Conservation (phyloP, 495 filamentous ascomycete genomes). For the Penicillium malachiteum region DNA sequence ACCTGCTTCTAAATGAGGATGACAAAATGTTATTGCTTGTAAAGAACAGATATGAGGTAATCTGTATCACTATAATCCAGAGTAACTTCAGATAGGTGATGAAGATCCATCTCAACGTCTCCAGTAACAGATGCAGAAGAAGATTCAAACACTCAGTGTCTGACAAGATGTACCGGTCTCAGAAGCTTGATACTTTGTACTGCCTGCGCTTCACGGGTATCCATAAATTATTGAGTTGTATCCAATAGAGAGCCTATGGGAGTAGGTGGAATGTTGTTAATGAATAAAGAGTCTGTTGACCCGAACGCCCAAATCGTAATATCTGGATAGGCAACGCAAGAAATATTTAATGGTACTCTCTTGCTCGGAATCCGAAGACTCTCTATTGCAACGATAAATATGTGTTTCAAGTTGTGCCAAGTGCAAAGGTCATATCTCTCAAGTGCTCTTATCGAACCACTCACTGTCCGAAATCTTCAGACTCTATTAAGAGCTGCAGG, state of each 20-base stretch:
- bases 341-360: background rate
- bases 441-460: background rate
- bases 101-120: background rate
- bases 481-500: background rate
- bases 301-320: conserved; percentile 16
- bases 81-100: background rate
- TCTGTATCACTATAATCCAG: conserved; percentile 6
- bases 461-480: too few relatives aligned
- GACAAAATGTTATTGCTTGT: background rate
- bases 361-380: too few relatives aligned
- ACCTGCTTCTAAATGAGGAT: conserved; percentile 15
- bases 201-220: background rate
- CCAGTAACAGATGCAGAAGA: background rate
- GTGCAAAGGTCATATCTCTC: background rate
- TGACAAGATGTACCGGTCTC: background rate
- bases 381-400: too few relatives aligned
- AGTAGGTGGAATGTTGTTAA: conserved; percentile 10
- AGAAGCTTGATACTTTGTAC: conserved; percentile 4
- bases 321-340: background rate
- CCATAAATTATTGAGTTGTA: background rate
- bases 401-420: too few relatives aligned
- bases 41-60: conserved; percentile 15
- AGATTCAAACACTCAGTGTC: background rate
- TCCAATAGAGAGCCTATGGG: conserved; percentile 17
- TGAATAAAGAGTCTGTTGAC: conserved; percentile 10